Evolutionary conservation across 192 early-diverging fungal genomes (phyloP), one percentile per base, ranked within the genome.

Genomic region (Chytriomyces sp.): DNA sequence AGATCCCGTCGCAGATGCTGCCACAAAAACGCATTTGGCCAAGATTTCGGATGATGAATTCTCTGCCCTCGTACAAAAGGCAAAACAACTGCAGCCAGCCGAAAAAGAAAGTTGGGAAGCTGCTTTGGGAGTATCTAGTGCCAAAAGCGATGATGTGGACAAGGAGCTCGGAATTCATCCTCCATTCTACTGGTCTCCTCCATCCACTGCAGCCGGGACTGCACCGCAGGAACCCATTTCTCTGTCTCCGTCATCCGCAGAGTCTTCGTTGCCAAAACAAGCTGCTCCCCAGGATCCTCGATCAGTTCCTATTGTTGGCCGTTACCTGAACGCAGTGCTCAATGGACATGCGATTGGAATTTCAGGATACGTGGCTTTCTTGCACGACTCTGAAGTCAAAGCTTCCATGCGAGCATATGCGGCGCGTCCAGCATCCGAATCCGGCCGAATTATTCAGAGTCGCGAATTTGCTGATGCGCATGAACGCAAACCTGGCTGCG

Each of bases 251-350:
- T 43, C 35, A 11, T 43, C 28, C 60, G 24, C 73, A 18, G 44
- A 61, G 10, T 49, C 61, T 5, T 4, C 61, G 5, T 44, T 26
- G 20, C 43, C 7, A 16, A 20, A 26, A 35, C n/a, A 60, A 4
- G 64, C 35, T 18, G 26, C 67, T 24, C 24, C n/a, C 1, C 16
- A 18, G 9, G 44, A 65, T 64, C 60, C 73, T 5, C 62, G 35
- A 7, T 23, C 61, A 50, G 46, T 75, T 43, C 61, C 73, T 5
- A 64, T 75, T 48, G 50, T 20, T 47, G 73, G 63, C 2, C 62
- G 61, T 7, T 75, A 75, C 73, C 61, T 75, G 35, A 75, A 75
- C 61, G n/a, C 73, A 11, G 73, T 75, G 35, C 45, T n/a, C 46
- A 47, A 50, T 50, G 73, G 73, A 16, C 73, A 75, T 50, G 73